Percentiles rank a stretch among this genome's conserved stretches.
Evolutionary conservation across 495 filamentous ascomycete species (phyloP).

Genomic region (Tuber borchii): DNA sequence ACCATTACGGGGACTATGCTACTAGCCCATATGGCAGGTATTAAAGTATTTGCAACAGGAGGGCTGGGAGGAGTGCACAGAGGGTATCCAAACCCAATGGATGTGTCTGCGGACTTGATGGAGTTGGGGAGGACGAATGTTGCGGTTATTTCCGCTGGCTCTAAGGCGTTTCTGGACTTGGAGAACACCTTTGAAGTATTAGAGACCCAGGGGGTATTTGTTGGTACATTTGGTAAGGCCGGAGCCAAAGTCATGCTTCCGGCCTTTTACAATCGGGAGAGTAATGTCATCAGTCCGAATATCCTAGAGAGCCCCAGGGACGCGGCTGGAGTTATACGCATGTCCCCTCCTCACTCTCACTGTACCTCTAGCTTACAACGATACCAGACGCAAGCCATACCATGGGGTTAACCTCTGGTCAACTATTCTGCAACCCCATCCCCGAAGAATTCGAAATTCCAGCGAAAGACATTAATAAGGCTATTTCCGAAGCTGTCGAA

Average conservation of each 20-base stretch:
- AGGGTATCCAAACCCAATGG: constrained; percentile 76
- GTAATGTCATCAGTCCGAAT: constrained; percentile 68
- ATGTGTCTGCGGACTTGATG: constrained; percentile 90
- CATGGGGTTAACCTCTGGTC: constrained; percentile 62
- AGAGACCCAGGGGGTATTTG: constrained; percentile 83
- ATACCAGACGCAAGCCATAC: constrained; percentile 52
- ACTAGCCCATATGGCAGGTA: constrained; percentile 77
- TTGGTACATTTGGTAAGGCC: constrained; percentile 72
- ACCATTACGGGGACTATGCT: constrained; percentile 91
- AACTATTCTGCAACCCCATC: constrained; percentile 85
- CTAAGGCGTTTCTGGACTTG: constrained; percentile 93
- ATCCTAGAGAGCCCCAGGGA: constrained; percentile 66
- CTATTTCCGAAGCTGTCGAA: constrained; percentile 65
- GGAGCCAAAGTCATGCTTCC: constrained; percentile 67
- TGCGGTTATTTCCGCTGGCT: constrained; percentile 80
- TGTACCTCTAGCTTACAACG: constrained; percentile 5
- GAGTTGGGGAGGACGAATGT: constrained; percentile 89
- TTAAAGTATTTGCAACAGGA: constrained; percentile 85
- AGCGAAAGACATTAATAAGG: constrained; percentile 61
- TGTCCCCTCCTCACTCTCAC: constrained; percentile 35
- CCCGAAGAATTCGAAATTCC: constrained; percentile 64
- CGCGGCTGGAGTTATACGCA: constrained; percentile 78
- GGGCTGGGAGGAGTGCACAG: constrained; percentile 86
- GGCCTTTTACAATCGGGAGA: constrained; percentile 82
- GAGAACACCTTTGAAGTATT: constrained; percentile 85